Percentiles rank a stretch among this genome's conserved stretches.
Conservation (phyloP, 208 protist species). For the Trypanosoma brucei region DNA sequence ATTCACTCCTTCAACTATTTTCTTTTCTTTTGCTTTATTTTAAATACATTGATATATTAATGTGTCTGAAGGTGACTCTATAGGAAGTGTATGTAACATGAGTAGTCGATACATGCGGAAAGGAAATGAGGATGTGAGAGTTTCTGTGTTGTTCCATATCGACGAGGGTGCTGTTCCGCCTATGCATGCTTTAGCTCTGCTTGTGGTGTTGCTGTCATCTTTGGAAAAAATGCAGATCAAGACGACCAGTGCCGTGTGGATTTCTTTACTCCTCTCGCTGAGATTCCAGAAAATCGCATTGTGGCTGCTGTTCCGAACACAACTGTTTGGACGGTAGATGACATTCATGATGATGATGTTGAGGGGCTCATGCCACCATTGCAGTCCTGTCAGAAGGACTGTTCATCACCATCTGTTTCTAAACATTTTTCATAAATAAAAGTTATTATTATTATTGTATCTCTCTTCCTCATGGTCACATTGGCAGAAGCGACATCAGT, state of each 20-base stretch:
- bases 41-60: too few relatives aligned
- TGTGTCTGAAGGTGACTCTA: too few relatives aligned
- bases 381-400: constrained; percentile 6
- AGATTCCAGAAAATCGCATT: background rate
- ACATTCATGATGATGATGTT: constrained; percentile 15
- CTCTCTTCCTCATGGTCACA: constrained; percentile 4
- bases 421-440: background rate
- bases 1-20: too few relatives aligned
- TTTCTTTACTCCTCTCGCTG: background rate
- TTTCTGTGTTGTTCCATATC: too few relatives aligned
- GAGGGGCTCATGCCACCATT: constrained; percentile 17
- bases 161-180: too few relatives aligned
- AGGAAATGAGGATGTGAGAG: too few relatives aligned
- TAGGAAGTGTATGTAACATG: too few relatives aligned
- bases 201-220: constrained; percentile 3
- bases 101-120: too few relatives aligned
- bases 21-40: too few relatives aligned
- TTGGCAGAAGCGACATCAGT: constrained; percentile 9
- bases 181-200: background rate
- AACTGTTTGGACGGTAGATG: constrained; percentile 13
- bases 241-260: background rate
- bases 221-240: background rate
- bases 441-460: constrained; percentile 4
- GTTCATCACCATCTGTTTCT: background rate
- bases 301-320: constrained; percentile 12